Evolutionary conservation across 805 yeast species (phyloP), one percentile per base, ranked within the genome.

Genomic region (Saccharomyces paradoxus): DNA sequence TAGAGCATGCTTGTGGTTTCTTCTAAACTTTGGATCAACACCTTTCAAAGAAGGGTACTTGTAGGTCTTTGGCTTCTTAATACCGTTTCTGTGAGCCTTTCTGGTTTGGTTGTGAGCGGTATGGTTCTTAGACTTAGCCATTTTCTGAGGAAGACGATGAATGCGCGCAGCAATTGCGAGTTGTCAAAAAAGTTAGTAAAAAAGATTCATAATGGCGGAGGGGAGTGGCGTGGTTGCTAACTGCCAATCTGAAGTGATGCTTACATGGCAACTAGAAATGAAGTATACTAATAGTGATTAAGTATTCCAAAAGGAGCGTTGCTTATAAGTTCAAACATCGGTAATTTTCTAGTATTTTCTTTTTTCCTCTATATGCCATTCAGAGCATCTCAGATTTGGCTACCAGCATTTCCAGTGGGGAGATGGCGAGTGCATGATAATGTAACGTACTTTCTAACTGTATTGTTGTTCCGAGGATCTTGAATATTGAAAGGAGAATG

Each of bases 61-160:
- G 96, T 84, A 80, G 75, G 96, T 86, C 86, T 83, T 88, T 72
- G 97, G 97, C 91, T 92, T 94, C 88, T 92, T 92, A 83, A 94
- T 92, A 83, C 99, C 99, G 87, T 94, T 94, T 77, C 86, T 91
- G 97, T 94, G 99, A 74, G 98, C 98, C 95, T 94, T 94, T 78
- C 80, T 87, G 90, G 87, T 88, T 82, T 92, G 98, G 95, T 94
- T 94, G 82, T 94, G 99, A 81, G 90, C 91, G 81, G 99, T 94
- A 79, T 94, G 98, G 82, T 94, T 94, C 97, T 94, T 94, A 69
- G 98, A 92, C 83, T 94, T 94, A 79, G 99, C 77, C 99, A 94
- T 92, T 80, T 77, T 46, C 49, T 27, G 49, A 31, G 6, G 49
- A 9, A 7, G 9, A 37, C 22, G 44, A 31, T 14, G 37, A 17